Conservation (phyloP, 257 asterid genomes). For the Nicotiana sylvestris region DNA sequence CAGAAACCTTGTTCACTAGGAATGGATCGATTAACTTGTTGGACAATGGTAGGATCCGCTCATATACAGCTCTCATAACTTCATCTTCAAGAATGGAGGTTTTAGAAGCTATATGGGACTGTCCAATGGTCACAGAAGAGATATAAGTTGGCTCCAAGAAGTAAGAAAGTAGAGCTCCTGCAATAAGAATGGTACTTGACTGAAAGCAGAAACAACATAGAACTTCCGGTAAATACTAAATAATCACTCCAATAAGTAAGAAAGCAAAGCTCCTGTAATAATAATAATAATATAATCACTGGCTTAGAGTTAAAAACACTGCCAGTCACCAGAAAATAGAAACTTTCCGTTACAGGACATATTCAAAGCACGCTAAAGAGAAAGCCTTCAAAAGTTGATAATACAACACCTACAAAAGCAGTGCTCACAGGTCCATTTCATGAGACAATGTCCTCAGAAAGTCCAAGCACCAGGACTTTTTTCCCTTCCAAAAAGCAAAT, state of each 20-base stretch:
- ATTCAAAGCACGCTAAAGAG: neutral
- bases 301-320: neutral
- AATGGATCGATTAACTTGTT: constrained; percentile 54
- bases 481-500: neutral
- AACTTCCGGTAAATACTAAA: neutral
- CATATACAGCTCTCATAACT: constrained; percentile 50
- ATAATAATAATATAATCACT: neutral
- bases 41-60: constrained; percentile 54
- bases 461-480: neutral
- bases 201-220: neutral
- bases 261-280: neutral
- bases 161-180: constrained; percentile 83
- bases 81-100: constrained; percentile 24
- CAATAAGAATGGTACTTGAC: constrained; percentile 11
- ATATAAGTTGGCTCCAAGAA: constrained; percentile 78
- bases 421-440: neutral
- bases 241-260: neutral
- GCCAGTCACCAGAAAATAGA: neutral
- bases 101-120: constrained; percentile 35
- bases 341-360: neutral
- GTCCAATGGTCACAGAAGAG: constrained; percentile 67
- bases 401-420: neutral
- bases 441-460: neutral
- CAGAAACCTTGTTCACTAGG: constrained; percentile 60
- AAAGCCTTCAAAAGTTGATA: neutral